phyloP scores from a whole-genome alignment of 1,284 basidiomycete genomes.

The Ustilago cynodontis region DNA sequence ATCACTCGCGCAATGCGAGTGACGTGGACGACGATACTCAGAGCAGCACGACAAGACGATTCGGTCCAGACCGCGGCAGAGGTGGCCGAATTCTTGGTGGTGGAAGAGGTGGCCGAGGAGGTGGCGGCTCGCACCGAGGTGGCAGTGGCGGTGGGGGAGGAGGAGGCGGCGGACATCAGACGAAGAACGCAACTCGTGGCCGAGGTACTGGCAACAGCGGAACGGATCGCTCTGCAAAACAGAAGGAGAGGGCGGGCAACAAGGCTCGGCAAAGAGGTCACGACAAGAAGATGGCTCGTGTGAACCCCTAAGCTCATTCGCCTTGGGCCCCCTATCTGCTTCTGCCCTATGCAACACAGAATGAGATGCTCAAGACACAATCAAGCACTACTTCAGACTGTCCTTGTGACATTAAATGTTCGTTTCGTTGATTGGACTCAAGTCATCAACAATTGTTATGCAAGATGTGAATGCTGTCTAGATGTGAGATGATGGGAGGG shows the following conservation, averaged over 20 bases:
- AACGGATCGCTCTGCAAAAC: conserved; percentile 40
- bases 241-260: conserved; percentile 56
- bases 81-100: conserved; percentile 50
- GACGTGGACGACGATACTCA: conserved; percentile 10
- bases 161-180: conserved; percentile 15
- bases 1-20: conserved; percentile 7
- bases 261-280: conserved; percentile 40
- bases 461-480: neutral
- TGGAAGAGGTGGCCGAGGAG: conserved; percentile 35
- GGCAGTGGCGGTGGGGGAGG: conserved; percentile 28
- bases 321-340: no score
- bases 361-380: neutral
- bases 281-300: conserved; percentile 53
- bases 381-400: neutral
- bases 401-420: neutral
- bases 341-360: no score
- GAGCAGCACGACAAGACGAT: conserved; percentile 2
- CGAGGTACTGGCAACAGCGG: conserved; percentile 43
- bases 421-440: neutral
- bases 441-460: neutral
- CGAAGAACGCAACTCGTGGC: conserved; percentile 33
- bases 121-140: conserved; percentile 20
- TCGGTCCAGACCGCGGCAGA: conserved; percentile 50
- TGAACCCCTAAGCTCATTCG: conserved; percentile 10
- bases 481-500: neutral